phyloP scores from a whole-genome alignment of 2,329 filamentous ascomycete genomes.

The Aspergillus sp. region DNA sequence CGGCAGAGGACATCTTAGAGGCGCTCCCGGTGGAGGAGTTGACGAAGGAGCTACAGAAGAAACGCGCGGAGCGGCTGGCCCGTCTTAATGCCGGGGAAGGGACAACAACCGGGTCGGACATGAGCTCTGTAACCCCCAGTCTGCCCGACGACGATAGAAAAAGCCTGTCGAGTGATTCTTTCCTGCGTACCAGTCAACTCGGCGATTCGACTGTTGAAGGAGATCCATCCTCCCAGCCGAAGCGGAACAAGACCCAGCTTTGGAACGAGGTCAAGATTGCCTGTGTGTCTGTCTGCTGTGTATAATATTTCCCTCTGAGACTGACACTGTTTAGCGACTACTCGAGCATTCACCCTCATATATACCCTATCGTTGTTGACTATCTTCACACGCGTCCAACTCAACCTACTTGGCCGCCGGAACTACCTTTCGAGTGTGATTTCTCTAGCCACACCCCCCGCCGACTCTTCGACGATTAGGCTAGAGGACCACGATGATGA shows the following conservation, averaged over 20 bases:
- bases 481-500: slow-evolving; percentile 93
- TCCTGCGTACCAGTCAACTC: slow-evolving; percentile 78
- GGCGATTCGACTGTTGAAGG: slow-evolving; percentile 56
- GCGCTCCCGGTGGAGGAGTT: slow-evolving; percentile 89
- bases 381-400: slow-evolving; percentile 89
- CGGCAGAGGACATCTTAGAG: slow-evolving; percentile 83
- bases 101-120: slow-evolving; percentile 52
- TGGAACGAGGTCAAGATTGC: slow-evolving; percentile 98
- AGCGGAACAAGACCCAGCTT: slow-evolving; percentile 85
- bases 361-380: slow-evolving; percentile 89
- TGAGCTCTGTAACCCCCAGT: slow-evolving; percentile 62
- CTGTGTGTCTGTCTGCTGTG: slow-evolving; percentile 55
- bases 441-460: slow-evolving; percentile 74
- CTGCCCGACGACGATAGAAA: slow-evolving; percentile 79
- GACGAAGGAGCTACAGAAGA: slow-evolving; percentile 89
- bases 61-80: slow-evolving; percentile 73
- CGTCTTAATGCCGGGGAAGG: slow-evolving; percentile 57
- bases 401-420: slow-evolving; percentile 91
- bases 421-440: slow-evolving; percentile 97
- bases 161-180: slow-evolving; percentile 77
- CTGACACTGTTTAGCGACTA: slow-evolving; percentile 64
- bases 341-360: slow-evolving; percentile 83
- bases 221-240: slow-evolving; percentile 51
- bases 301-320: not conserved
- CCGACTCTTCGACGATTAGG: slow-evolving; percentile 73